A percentile compares a stretch with the other conserved stretches of the same genome.
Conservation (phyloP, 371 early-diverging fungal species). For the Neoconidiobolus thromboides region DNA sequence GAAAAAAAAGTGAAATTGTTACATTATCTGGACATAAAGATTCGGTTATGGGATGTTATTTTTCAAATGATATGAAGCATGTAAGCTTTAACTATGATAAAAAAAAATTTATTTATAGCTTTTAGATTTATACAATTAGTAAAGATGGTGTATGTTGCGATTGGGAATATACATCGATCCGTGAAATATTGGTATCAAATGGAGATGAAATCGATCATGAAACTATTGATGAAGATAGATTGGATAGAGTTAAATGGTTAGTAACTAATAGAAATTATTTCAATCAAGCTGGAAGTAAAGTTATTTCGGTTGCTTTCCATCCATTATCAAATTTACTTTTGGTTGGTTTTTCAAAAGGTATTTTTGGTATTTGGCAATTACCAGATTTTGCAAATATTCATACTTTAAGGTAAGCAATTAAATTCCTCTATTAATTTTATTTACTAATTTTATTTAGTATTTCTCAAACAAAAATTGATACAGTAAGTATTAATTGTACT, state of each 20-base stretch:
- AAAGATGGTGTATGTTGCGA: slow-evolving; percentile 77
- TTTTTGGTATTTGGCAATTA: slow-evolving; percentile 94
- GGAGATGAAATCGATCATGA: slow-evolving; percentile 28
- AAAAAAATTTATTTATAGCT: neutral
- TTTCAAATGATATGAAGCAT: slow-evolving; percentile 32
- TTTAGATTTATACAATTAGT: slow-evolving; percentile 64
- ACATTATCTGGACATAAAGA: slow-evolving; percentile 75
- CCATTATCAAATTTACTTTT: slow-evolving; percentile 49
- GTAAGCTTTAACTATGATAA: neutral
- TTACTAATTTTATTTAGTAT: slow-evolving; percentile 30
- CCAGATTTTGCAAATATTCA: slow-evolving; percentile 77
- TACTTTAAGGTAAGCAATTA: slow-evolving; percentile 41
- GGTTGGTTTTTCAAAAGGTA: slow-evolving; percentile 78
- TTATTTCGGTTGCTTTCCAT: slow-evolving; percentile 67
- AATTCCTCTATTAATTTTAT: neutral
- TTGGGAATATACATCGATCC: slow-evolving; percentile 40
- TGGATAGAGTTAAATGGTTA: slow-evolving; percentile 30
- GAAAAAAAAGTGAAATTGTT: slow-evolving; percentile 16
- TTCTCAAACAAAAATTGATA: slow-evolving; percentile 77
- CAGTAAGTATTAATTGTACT: slow-evolving; percentile 66
- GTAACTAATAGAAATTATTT: slow-evolving; percentile 45
- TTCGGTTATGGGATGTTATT: slow-evolving; percentile 80
- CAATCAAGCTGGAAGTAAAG: slow-evolving; percentile 45
- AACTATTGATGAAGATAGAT: slow-evolving; percentile 15
- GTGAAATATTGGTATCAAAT: slow-evolving; percentile 18